Base-by-base conservation (phyloP, 306 rosid species). In the Psophocarpus tetragonolobus region DNA sequence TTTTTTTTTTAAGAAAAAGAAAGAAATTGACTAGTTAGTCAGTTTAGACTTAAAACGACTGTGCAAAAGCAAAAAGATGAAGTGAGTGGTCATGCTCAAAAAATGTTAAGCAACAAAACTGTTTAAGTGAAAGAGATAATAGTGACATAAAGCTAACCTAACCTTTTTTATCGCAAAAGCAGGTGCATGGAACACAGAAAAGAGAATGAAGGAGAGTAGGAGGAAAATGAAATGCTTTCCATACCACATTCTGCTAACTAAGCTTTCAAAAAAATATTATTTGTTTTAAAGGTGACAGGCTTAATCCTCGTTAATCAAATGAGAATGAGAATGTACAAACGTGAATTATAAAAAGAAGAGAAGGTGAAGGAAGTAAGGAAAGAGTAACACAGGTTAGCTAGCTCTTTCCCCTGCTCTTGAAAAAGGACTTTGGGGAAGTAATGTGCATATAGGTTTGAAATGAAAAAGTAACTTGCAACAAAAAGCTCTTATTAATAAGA, bases 141-240 rank as follows among this genome's bases (percentile, higher is more conserved):
- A 47, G 76, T 67, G 42, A 36, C 71, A 60, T 30, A 38, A 35
- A 41, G 74, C 62, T 42, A 2, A 75, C n/a, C n/a, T n/a, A n/a
- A 83, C 97, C 84, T 85, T 83, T 80, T 81, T 88, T 0, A 21
- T n/a, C 5, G 93, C 93, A 44, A 84, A 83, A 79, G 87, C 73
- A n/a, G 91, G 84, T 62, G 86, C 60, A 35, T 84, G 89, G 21
- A 88, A 81, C 60, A 85, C 63, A 73, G 78, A 85, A 39, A 85
- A 69, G 50, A 84, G 32, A 27, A 85, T 0, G 75, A 80, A 58
- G 2, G 81, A 61, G 3, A 72, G 68, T 1, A 65, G 44, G 53
- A 88, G 4, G 44, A 83, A 54, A 48, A 73, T 14, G n/a, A 74
- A 72, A 83, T 54, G 73, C 61, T 87, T 85, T 47, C 11, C 27